Base-by-base conservation (phyloP, 2,329 filamentous ascomycete species). In the Sclerotinia borealis region DNA sequence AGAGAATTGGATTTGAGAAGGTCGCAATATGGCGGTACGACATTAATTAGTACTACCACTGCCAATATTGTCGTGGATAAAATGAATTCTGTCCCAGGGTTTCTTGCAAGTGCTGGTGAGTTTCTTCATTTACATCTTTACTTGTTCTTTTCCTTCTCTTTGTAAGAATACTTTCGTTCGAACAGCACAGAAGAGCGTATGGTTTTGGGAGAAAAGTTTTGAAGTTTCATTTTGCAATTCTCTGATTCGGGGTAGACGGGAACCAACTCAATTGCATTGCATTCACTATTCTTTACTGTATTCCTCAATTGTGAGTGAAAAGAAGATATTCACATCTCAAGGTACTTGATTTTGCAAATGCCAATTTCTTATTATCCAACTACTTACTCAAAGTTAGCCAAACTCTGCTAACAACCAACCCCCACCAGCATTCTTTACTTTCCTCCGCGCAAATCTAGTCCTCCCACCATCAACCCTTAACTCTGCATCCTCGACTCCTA, bases 371-470 rank as follows among this genome's bases (percentile, higher is more conserved):
- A 34, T 34, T 22, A 13, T 47, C n/a, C 17, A 47, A 37, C 22
- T 36, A 47, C 17, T 4, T 19, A 56, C 3, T 43, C 15, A 61
- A 47, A 19, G 25, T 13, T 27, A 36, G 59, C 29, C 31, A 51
- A 29, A 22, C 45, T 63, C 2, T 59, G 61, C 61, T 63, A 51
- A 61, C 37, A 63, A 15, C 5, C 27, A 43, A 22, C n/a, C 39
- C 41, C 50, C 56, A 64, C 63, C 76, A 95, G 91, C 90, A 31
- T 95, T 95, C 79, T 89, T 95, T 76, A 89, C 86, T 63, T 93
- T 91, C 70, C 82, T 95, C 19, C 86, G 90, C 69, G 89, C 89
- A 67, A 95, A 95, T 73, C 83, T 95, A 62, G 87, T 88, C 70
- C 85, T 93, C 64, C 82, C 80, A 59, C 79, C 80, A 59, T 73